Evolutionary conservation across 2,329 filamentous ascomycete genomes (phyloP).

Genomic region (Monosporascus ibericus): DNA sequence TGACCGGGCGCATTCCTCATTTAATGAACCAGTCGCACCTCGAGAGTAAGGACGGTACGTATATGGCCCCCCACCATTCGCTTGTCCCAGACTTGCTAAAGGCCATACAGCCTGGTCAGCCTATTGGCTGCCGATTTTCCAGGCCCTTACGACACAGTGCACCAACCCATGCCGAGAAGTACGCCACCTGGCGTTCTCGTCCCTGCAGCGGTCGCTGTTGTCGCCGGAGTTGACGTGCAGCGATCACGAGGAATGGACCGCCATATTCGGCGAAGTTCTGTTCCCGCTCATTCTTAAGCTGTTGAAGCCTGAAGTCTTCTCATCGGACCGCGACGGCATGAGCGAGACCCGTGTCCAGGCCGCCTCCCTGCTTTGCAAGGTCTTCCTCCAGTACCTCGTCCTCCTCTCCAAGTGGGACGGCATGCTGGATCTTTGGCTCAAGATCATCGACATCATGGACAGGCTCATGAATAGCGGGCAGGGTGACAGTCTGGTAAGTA

Average conservation of each 20-base stretch:
- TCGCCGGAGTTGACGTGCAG: slow-evolving; percentile 78
- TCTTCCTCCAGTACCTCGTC: slow-evolving; percentile 90
- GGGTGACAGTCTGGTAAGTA: slow-evolving; percentile 74
- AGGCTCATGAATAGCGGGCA: slow-evolving; percentile 93
- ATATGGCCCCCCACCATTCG: not conserved
- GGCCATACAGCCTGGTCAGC: slow-evolving; percentile 78
- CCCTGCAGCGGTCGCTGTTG: slow-evolving; percentile 77
- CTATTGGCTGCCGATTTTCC: slow-evolving; percentile 95
- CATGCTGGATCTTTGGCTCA: slow-evolving; percentile 86
- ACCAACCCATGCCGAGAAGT: slow-evolving; percentile 93
- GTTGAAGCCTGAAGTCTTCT: slow-evolving; percentile 90
- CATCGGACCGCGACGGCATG: slow-evolving; percentile 87
- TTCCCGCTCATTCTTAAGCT: slow-evolving; percentile 85
- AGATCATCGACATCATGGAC: slow-evolving; percentile 91
- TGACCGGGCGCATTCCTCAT: slow-evolving; percentile 75
- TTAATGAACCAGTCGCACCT: slow-evolving; percentile 92
- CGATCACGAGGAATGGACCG: slow-evolving; percentile 86
- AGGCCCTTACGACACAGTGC: slow-evolving; percentile 81
- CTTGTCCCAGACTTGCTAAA: not conserved
- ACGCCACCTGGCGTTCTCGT: slow-evolving; percentile 79
- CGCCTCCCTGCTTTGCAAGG: slow-evolving; percentile 86
- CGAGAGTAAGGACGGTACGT: slow-evolving; percentile 71
- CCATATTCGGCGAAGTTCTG: slow-evolving; percentile 88
- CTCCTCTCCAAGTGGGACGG: slow-evolving; percentile 79
- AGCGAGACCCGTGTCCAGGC: slow-evolving; percentile 89